phyloP scores from a whole-genome alignment of 371 early-diverging fungal species.

The Apophysomyces sp. region DNA sequence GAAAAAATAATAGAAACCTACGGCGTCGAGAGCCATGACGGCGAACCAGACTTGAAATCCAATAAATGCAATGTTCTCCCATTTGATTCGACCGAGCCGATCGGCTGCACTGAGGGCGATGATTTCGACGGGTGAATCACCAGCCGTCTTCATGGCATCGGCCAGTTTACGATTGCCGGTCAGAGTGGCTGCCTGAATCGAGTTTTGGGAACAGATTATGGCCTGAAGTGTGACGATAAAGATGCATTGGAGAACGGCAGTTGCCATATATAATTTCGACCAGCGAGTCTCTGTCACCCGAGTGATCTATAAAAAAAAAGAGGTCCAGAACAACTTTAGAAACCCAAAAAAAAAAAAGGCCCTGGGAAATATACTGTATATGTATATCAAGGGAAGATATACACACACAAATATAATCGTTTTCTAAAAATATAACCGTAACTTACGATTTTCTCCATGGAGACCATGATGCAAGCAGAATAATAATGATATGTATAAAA shows the following conservation, averaged over 20 bases:
- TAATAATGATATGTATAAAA: conserved; percentile 4
- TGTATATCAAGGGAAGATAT: too few relatives aligned
- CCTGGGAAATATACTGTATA: too few relatives aligned
- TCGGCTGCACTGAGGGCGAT: conserved; percentile 27
- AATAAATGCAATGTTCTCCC: conserved; percentile 44
- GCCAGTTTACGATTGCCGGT: conserved; percentile 11
- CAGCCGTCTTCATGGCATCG: not conserved
- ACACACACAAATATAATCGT: too few relatives aligned
- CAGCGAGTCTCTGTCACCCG: conserved; percentile 41
- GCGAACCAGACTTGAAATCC: conserved; percentile 42
- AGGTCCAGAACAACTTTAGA: not conserved
- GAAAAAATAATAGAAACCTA: conserved; percentile 21
- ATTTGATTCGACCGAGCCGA: conserved; percentile 35
- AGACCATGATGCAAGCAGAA: conserved; percentile 20
- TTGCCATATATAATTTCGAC: conserved; percentile 37
- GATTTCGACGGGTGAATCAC: not conserved
- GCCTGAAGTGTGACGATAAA: conserved; percentile 30
- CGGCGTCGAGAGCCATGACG: conserved; percentile 50
- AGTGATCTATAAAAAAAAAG: conserved; percentile 27
- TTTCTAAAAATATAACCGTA: too few relatives aligned
- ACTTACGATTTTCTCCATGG: conserved; percentile 34
- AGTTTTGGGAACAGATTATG: conserved; percentile 32
- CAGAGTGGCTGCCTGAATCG: conserved; percentile 15
- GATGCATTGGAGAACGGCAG: conserved; percentile 29
- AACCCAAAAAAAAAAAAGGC: too few relatives aligned